phyloP scores from a whole-genome alignment of 305 asterid genomes.

The Rubia tinctorum region DNA sequence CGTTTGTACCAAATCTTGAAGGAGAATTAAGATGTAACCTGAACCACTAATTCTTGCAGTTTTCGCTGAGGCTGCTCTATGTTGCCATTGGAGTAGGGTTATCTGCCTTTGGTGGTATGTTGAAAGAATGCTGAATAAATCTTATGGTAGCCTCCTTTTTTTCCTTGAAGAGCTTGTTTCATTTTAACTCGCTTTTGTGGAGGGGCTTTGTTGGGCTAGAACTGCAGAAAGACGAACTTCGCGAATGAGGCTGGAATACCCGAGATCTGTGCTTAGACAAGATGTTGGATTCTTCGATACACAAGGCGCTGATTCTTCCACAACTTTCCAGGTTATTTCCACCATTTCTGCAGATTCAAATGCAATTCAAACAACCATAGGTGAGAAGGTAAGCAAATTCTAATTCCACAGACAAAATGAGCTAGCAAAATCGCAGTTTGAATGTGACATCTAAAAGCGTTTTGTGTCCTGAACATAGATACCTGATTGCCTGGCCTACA shows the following conservation, averaged over 20 bases:
- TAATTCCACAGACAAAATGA: neutral
- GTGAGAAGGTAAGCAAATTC: conserved; percentile 56
- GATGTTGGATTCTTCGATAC: conserved; percentile 89
- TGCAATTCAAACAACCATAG: conserved; percentile 63
- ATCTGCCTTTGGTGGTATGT: conserved; percentile 75
- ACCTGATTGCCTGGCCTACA: conserved; percentile 75
- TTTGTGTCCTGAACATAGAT: conserved; percentile 35
- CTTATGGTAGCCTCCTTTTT: neutral
- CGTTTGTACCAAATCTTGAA: neutral
- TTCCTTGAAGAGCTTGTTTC: neutral
- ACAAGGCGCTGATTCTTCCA: conserved; percentile 65
- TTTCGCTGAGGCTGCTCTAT: conserved; percentile 63
- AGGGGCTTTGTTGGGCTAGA: conserved; percentile 91
- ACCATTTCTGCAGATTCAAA: conserved; percentile 73
- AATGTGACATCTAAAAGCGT: neutral
- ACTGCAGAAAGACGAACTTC: conserved; percentile 92
- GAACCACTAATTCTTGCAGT: conserved; percentile 34
- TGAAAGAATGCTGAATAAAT: neutral
- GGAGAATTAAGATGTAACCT: neutral
- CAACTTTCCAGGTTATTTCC: conserved; percentile 63
- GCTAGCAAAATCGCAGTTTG: neutral
- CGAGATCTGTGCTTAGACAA: conserved; percentile 70
- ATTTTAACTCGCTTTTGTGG: conserved; percentile 29
- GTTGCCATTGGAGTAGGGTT: conserved; percentile 84
- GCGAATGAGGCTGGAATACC: conserved; percentile 76